phyloP scores from a whole-genome alignment of 352 stramenopile species.

The Globisporangium uncinulatum region DNA sequence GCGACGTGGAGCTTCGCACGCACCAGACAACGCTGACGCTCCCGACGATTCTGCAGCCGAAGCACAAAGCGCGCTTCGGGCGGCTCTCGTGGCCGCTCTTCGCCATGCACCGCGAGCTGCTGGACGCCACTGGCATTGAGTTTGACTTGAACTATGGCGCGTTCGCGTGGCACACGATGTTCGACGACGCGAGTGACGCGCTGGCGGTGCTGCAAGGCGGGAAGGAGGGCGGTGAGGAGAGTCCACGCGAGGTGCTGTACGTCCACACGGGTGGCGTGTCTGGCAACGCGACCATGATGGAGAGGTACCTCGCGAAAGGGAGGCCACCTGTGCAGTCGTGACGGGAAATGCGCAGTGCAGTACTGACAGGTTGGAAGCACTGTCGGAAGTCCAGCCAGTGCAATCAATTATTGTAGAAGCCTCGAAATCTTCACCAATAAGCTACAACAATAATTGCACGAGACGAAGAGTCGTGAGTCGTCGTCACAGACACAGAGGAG shows the following conservation, averaged over 20 bases:
- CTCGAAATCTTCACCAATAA: too few species aligned
- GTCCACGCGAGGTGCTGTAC: conserved; percentile 56
- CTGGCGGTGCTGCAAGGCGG: conserved; percentile 25
- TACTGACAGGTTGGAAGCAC: too few species aligned
- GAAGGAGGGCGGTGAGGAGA: too few species aligned
- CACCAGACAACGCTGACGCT: conserved; percentile 4
- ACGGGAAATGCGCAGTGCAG: too few species aligned
- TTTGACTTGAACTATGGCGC: conserved; percentile 76
- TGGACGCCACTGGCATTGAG: conserved; percentile 49
- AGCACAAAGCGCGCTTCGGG: conserved; percentile 62
- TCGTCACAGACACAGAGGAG: too few species aligned
- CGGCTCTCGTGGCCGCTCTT: conserved; percentile 46
- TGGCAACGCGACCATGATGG: conserved; percentile 71
- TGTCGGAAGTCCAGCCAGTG: too few species aligned
- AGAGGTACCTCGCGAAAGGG: conserved; percentile 40
- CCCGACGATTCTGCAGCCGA: conserved; percentile 40
- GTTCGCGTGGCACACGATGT: conserved; percentile 77
- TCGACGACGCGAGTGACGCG: conserved; percentile 26
- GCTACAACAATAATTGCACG: too few species aligned
- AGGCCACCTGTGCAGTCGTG: conserved; percentile 4
- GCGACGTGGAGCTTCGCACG: conserved; percentile 15
- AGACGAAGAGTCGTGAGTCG: too few species aligned
- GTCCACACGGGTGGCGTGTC: conserved; percentile 74
- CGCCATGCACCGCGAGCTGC: conserved; percentile 56
- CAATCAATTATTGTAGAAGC: too few species aligned